Percentiles rank a stretch among this genome's conserved stretches.
Conservation (phyloP, 2,329 filamentous ascomycete species). For the Dichotomopilus funicola region DNA sequence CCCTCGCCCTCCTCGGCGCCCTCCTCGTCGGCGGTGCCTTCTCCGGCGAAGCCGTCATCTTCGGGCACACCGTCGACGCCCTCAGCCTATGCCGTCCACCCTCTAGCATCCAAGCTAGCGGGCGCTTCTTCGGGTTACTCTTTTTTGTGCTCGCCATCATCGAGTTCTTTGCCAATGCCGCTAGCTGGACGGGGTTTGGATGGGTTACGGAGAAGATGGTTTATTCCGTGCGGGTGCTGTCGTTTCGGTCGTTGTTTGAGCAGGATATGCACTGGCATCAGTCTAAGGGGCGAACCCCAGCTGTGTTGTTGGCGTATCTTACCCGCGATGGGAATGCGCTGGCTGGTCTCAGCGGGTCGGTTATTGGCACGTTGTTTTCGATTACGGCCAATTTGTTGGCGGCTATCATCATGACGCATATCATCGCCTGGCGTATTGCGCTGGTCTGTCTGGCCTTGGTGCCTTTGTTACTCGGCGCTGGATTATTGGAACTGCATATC, state of each 20-base stretch:
- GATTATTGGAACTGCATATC: constrained; percentile 60
- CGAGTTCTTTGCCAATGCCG: constrained; percentile 53
- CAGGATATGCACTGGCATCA: constrained; percentile 62
- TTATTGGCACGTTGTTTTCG: constrained; percentile 64
- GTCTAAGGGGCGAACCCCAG: constrained; percentile 54
- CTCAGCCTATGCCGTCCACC: constrained; percentile 45
- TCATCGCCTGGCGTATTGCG: constrained; percentile 70
- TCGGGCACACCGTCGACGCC: constrained; percentile 52
- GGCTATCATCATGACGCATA: constrained; percentile 61
- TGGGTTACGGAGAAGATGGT: constrained; percentile 51
- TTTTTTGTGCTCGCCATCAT: constrained; percentile 55
- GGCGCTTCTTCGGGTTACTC: constrained; percentile 50
- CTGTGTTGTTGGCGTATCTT: constrained; percentile 58
- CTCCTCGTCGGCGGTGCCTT: constrained; percentile 51
- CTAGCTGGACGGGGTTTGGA: constrained; percentile 51
- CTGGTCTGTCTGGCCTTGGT: constrained; percentile 64
- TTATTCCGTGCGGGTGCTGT: constrained; percentile 48
- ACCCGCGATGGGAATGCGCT: constrained; percentile 63
- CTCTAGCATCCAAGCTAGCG: constrained; percentile 41
- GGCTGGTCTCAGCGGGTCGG: constrained; percentile 62
- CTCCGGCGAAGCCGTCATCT: constrained; percentile 52
- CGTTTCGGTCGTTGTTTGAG: constrained; percentile 49
- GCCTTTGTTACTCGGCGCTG: constrained; percentile 61
- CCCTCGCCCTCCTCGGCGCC: constrained; percentile 44
- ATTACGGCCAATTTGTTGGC: constrained; percentile 62